Percentiles rank a stretch among this genome's conserved stretches.
phyloP scores from a whole-genome alignment of 148 eudicot species.

The Chenopodium suecicum region DNA sequence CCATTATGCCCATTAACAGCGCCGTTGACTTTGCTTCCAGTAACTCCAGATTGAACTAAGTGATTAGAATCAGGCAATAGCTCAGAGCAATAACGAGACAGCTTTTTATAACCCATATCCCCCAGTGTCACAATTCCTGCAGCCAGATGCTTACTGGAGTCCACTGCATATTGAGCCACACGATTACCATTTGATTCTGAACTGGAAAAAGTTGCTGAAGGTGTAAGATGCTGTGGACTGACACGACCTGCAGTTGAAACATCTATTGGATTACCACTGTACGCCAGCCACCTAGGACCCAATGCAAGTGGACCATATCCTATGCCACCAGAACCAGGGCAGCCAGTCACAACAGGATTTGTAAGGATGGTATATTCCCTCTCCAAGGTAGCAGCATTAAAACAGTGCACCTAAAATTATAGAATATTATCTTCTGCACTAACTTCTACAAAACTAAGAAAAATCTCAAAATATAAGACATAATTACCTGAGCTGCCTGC shows the following conservation, averaged over 20 bases:
- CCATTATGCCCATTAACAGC: slow-evolving; percentile 48
- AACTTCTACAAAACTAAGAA: not conserved
- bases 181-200: slow-evolving; percentile 59
- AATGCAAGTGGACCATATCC: slow-evolving; percentile 89
- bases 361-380: slow-evolving; percentile 69
- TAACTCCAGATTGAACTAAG: slow-evolving; percentile 36
- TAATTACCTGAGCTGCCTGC: slow-evolving; percentile 77
- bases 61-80: slow-evolving; percentile 54
- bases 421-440: not conserved
- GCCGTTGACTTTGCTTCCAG: slow-evolving; percentile 50
- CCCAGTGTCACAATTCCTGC: slow-evolving; percentile 79
- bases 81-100: slow-evolving; percentile 78
- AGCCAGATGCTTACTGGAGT: slow-evolving; percentile 89
- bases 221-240: slow-evolving; percentile 59
- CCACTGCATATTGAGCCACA: slow-evolving; percentile 79
- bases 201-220: slow-evolving; percentile 42
- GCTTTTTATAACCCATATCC: slow-evolving; percentile 70
- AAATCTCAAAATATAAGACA: not conserved
- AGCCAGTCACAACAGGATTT: slow-evolving; percentile 56
- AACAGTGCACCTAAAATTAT: slow-evolving; percentile 68
- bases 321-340: slow-evolving; percentile 48
- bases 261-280: slow-evolving; percentile 62
- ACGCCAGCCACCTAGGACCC: slow-evolving; percentile 94
- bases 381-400: slow-evolving; percentile 77
- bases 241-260: slow-evolving; percentile 49